Evolutionary conservation across 192 early-diverging fungal species (phyloP).

Genomic region (Backusella circina): DNA sequence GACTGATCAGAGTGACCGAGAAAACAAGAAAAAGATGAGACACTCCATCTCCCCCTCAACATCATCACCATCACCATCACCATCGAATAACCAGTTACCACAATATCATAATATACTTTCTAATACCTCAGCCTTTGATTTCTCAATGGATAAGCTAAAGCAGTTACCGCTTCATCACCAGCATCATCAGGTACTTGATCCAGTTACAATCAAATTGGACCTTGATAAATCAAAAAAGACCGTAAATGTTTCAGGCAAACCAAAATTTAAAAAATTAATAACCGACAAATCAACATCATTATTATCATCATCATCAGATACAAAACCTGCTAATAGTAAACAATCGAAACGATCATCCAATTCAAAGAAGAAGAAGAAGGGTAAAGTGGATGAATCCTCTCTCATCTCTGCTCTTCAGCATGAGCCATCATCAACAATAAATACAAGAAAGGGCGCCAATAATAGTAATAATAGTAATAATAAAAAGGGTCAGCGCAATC

Average conservation of each 20-base stretch:
- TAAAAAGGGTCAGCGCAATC: not conserved
- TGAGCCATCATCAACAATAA: not conserved
- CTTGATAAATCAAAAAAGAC: not conserved
- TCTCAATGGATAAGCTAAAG: not conserved
- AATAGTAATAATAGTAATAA: not conserved
- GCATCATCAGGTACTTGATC: not conserved
- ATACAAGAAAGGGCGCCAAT: not conserved
- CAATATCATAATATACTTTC: not conserved
- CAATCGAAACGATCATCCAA: not conserved
- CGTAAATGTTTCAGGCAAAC: not conserved
- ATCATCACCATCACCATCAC: not conserved
- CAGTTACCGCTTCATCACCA: not conserved
- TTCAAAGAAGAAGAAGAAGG: conserved; percentile 13
- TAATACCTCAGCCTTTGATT: not conserved
- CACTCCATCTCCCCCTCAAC: not conserved
- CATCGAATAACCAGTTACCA: not conserved
- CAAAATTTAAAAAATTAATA: not conserved
- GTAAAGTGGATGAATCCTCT: not conserved
- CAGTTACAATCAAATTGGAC: not conserved
- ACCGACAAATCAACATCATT: not conserved
- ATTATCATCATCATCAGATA: not conserved
- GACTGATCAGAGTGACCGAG: not conserved
- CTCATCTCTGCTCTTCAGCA: not conserved
- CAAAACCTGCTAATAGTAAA: not conserved
- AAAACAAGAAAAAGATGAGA: conserved; percentile 10